Evolutionary conservation across 129 eudicot species (phyloP).

Genomic region (Arctium lappa): DNA sequence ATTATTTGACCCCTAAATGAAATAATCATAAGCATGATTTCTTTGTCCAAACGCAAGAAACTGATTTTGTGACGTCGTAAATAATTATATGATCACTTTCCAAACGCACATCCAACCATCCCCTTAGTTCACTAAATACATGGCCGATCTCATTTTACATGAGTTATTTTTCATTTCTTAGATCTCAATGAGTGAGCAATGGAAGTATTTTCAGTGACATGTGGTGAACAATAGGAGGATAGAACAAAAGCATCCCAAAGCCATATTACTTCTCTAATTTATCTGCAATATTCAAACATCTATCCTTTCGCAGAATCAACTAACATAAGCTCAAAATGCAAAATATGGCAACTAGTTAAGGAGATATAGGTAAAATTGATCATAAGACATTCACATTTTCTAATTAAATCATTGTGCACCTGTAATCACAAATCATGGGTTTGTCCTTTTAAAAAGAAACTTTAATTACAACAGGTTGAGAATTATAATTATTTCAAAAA

Average conservation of each 20-base stretch:
- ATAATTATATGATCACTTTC: too few species aligned
- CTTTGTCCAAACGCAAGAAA: too few species aligned
- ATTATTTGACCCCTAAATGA: too few species aligned
- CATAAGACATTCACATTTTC: not conserved
- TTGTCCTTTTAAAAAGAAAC: not conserved
- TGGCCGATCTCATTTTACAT: not conserved
- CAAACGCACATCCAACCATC: too few species aligned
- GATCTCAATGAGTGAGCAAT: not conserved
- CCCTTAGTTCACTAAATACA: too few species aligned
- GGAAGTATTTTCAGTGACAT: not conserved
- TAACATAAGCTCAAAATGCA: not conserved
- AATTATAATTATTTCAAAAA: not conserved
- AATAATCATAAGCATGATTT: too few species aligned
- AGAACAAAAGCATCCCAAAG: not conserved
- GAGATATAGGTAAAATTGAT: not conserved
- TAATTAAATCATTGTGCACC: not conserved
- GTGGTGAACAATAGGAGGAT: not conserved
- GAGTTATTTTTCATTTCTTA: not conserved
- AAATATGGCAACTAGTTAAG: not conserved
- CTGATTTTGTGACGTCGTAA: too few species aligned
- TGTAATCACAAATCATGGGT: slow-evolving; percentile 5
- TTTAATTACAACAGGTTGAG: not conserved
- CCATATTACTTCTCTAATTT: not conserved
- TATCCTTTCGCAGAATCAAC: not conserved
- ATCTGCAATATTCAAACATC: not conserved